Conservation (phyloP, 1,284 basidiomycete genomes). For the Amylostereum chailletii region DNA sequence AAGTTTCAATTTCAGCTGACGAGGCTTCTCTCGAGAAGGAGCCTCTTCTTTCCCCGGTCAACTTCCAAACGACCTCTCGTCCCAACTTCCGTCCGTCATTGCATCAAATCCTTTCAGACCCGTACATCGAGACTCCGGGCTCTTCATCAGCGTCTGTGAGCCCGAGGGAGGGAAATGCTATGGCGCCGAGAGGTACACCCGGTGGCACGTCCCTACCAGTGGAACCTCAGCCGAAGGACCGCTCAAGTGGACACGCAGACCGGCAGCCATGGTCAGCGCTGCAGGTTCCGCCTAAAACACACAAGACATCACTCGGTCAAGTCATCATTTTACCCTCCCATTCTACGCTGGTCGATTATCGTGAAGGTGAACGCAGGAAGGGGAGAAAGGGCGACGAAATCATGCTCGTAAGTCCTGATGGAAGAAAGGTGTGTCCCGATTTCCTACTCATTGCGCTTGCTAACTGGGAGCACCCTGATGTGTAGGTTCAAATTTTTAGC, state of each 20-base stretch:
- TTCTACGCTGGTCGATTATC: conserved; percentile 42
- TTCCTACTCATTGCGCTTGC: background rate
- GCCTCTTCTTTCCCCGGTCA: background rate
- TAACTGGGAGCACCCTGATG: background rate
- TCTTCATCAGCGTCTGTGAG: background rate
- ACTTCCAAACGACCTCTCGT: background rate
- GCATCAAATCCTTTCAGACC: background rate
- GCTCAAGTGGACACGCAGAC: conserved; percentile 18
- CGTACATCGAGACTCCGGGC: background rate
- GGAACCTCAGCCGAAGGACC: background rate
- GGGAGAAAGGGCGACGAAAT: conserved; percentile 38
- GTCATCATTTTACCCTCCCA: conserved; percentile 39
- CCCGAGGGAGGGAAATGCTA: no score
- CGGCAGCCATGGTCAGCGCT: conserved; percentile 26
- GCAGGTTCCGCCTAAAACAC: conserved; percentile 31
- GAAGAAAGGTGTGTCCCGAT: conserved; percentile 20
- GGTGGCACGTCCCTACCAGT: background rate
- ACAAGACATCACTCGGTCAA: conserved; percentile 40
- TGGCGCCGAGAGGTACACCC: background rate
- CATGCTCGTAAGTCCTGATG: conserved; percentile 31
- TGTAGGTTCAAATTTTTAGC: conserved; percentile 34
- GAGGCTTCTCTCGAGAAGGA: background rate
- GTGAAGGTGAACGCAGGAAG: conserved; percentile 41
- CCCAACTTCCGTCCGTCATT: background rate
- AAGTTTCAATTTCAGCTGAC: background rate